Evolutionary conservation across 768 basidiomycete genomes (phyloP), one percentile per base, ranked within the genome.

Genomic region (Lentinula aciculospora): DNA sequence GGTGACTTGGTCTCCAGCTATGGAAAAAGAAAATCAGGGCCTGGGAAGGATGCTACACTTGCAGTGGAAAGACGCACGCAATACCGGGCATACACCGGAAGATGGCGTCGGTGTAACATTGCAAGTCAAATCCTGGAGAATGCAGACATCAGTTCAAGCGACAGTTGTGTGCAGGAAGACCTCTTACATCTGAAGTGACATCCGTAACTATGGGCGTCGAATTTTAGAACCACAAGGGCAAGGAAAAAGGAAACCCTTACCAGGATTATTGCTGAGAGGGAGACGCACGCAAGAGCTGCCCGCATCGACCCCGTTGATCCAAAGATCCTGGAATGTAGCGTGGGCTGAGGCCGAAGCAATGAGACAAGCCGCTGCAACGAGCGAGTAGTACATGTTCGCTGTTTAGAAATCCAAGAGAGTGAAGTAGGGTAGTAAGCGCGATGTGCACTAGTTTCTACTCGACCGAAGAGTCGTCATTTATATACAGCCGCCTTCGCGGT

Each of bases 291-390:
- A 82, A 51, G 74, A 73, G 31, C 64, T 68, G 49, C 76, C 79
- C 58, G 75, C 73, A 62, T 81, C 80, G 27, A 78, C 75, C 53
- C 71, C 73, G 54, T 78, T 78, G 51, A 81, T 72, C 80, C 81
- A 81, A 49, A 82, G 62, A 59, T 81, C 71, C 64, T 82, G 80
- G 71, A 77, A 82, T 3, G 80, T 81, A 29, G 80, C 76, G 64
- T 81, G 80, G 4, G 79, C 78, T 27, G 74, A 70, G n/a, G 65
- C 79, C 23, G 55, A 56, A 29, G 44, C 42, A 34, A 56, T 19
- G 9, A 56, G 32, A 25, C 55, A 44, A 3, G 55, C 55, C 23
- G 55, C 55, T 29, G 44, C 44, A 27, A 56, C 2, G 25, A 46
- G 53, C 17, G 53, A 54, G 37, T 54, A 54, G 40, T 54, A 54